These are phyloP conservation scores for Alternaria panax DNA, from an alignment of 2,329 filamentous ascomycete species.

Conservation along the genomic window DNA sequence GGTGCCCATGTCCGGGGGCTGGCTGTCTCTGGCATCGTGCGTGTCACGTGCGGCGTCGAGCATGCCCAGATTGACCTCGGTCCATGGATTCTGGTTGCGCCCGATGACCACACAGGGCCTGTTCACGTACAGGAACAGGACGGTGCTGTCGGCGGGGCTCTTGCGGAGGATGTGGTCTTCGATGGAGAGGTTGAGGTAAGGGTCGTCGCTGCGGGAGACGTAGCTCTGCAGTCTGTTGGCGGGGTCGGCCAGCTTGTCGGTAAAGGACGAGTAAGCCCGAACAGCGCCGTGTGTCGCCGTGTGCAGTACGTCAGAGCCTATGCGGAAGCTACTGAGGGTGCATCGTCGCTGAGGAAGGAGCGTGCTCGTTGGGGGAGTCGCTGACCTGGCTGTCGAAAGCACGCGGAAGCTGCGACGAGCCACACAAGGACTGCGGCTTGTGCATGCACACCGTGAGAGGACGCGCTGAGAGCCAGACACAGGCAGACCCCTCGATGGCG, in stretches of 20 bases:
- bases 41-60: constrained; percentile 56
- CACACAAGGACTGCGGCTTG: neutral
- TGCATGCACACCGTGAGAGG: neutral
- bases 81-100: constrained; percentile 97
- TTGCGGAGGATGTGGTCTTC: constrained; percentile 88
- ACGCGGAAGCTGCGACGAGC: neutral
- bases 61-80: constrained; percentile 78
- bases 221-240: constrained; percentile 55
- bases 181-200: constrained; percentile 90
- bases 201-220: constrained; percentile 66
- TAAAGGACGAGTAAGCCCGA: constrained; percentile 34
- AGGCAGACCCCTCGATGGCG: constrained; percentile 25
- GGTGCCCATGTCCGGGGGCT: constrained; percentile 50
- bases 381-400: constrained; percentile 1
- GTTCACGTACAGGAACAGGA: constrained; percentile 91
- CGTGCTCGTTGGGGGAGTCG: neutral
- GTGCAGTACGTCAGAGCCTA: neutral
- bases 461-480: neutral
- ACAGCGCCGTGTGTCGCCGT: neutral
- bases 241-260: constrained; percentile 40
- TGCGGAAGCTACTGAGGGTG: neutral
- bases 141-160: constrained; percentile 72
- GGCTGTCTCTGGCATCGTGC: constrained; percentile 36
- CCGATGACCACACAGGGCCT: constrained; percentile 87
- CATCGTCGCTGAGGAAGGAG: neutral